A percentile compares a stretch with the other conserved stretches of the same genome.
Evolutionary conservation across 306 rosid genomes (phyloP).

Genomic region (Argentina anserina): DNA sequence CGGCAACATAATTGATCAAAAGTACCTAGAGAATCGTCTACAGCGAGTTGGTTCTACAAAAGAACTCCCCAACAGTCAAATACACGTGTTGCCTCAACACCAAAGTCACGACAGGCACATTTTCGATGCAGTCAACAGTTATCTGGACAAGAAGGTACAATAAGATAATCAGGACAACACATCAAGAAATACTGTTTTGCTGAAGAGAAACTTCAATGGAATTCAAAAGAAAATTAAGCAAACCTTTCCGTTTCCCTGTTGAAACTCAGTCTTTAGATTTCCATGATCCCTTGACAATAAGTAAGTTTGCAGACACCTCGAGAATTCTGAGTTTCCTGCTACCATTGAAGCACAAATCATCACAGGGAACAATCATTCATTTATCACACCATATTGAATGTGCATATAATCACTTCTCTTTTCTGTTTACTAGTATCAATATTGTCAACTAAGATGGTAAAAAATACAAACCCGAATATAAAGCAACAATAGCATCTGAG

Average conservation of each 20-base stretch:
- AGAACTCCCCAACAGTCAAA: conserved; percentile 60
- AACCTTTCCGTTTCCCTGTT: conserved; percentile 74
- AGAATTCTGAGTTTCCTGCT: conserved; percentile 56
- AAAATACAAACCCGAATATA: conserved; percentile 50
- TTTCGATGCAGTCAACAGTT: conserved; percentile 50
- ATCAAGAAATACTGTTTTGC: background rate
- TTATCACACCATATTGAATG: background rate
- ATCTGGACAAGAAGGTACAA: conserved; percentile 38
- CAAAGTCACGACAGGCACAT: conserved; percentile 47
- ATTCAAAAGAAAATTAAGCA: background rate
- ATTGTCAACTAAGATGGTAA: background rate
- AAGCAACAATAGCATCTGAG: conserved; percentile 35
- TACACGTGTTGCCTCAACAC: conserved; percentile 56
- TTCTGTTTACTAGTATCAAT: background rate
- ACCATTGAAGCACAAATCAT: conserved; percentile 8
- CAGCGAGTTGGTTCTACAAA: conserved; percentile 20
- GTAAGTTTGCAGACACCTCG: conserved; percentile 46
- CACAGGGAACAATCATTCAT: background rate
- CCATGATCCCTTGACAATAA: conserved; percentile 68
- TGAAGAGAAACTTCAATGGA: background rate
- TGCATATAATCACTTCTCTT: background rate
- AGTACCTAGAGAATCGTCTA: background rate
- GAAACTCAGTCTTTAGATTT: conserved; percentile 70
- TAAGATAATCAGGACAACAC: background rate
- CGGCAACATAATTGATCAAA: background rate